A percentile compares a stretch with the other conserved stretches of the same genome.
Evolutionary conservation across 257 asterid genomes (phyloP).

Genomic region (Nicotiana sylvestris): DNA sequence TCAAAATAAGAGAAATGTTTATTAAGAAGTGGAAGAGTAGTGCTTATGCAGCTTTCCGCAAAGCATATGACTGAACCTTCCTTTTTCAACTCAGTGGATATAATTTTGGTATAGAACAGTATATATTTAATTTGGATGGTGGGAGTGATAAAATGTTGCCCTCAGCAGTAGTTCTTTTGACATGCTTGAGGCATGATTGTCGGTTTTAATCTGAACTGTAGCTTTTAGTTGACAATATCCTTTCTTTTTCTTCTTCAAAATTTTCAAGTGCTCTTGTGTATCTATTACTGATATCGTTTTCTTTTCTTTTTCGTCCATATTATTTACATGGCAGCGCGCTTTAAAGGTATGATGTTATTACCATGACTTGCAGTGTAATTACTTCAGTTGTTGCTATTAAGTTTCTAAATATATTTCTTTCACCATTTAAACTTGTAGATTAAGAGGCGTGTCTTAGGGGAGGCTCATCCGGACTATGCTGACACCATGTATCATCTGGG

Average conservation of each 20-base stretch:
- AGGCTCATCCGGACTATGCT: slow-evolving; percentile 77
- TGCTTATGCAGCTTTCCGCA: background rate
- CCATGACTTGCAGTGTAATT: slow-evolving; percentile 15
- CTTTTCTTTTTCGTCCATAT: slow-evolving; percentile 12
- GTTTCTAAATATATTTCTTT: slow-evolving; percentile 19
- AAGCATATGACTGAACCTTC: background rate
- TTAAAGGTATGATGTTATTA: slow-evolving; percentile 61
- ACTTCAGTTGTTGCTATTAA: slow-evolving; percentile 22
- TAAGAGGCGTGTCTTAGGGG: slow-evolving; percentile 86
- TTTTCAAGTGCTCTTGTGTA: background rate
- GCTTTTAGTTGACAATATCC: background rate
- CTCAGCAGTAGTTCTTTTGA: background rate
- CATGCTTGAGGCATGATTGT: background rate
- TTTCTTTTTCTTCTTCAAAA: background rate
- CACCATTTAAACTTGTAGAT: slow-evolving; percentile 40
- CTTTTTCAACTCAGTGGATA: background rate
- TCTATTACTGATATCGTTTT: slow-evolving; percentile 14
- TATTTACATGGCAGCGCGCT: slow-evolving; percentile 62
- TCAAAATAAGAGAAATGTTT: background rate
- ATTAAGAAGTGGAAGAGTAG: background rate
- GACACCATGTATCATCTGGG: slow-evolving; percentile 93
- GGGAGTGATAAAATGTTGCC: background rate
- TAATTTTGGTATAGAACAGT: background rate
- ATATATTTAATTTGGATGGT: background rate
- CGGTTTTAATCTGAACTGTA: background rate